These are phyloP conservation scores for Linnemannia hyalina DNA, from an alignment of 192 early-diverging fungal species.

Conservation along the genomic window DNA sequence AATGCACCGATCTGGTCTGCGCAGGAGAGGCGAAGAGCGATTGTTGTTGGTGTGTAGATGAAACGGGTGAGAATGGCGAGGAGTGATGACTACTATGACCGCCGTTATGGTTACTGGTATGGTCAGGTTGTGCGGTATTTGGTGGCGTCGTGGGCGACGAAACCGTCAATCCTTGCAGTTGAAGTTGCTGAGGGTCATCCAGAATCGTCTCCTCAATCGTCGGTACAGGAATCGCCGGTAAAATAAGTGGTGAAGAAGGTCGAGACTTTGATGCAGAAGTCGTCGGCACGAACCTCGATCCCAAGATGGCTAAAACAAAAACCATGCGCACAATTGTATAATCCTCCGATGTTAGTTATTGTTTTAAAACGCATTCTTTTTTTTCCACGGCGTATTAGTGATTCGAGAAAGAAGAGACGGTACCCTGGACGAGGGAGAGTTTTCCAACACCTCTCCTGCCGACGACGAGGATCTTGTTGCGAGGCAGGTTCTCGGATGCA, in stretches of 20 bases:
- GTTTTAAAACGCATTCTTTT: slow-evolving; percentile 1
- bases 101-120: neutral
- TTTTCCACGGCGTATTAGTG: neutral
- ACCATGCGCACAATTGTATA: neutral
- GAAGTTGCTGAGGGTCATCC: slow-evolving; percentile 2
- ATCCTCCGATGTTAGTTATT: slow-evolving; percentile 7
- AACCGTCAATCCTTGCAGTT: neutral
- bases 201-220: slow-evolving; percentile 41
- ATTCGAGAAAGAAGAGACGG: neutral
- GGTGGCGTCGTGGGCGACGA: slow-evolving; percentile 35
- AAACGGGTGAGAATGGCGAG: neutral
- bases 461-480: slow-evolving; percentile 72
- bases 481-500: slow-evolving; percentile 26
- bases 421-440: slow-evolving; percentile 67
- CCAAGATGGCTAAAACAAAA: slow-evolving; percentile 37
- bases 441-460: slow-evolving; percentile 65
- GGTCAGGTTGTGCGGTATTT: neutral
- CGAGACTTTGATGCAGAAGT: slow-evolving; percentile 47
- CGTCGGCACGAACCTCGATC: slow-evolving; percentile 51
- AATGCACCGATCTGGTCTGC: neutral
- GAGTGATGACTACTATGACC: neutral
- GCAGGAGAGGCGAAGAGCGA: neutral
- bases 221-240: slow-evolving; percentile 51
- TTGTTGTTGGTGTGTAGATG: neutral
- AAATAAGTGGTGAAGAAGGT: slow-evolving; percentile 46